A percentile compares a stretch with the other conserved stretches of the same genome.
Conservation (phyloP, 1,284 basidiomycete species). For the Leccinum proliferum region DNA sequence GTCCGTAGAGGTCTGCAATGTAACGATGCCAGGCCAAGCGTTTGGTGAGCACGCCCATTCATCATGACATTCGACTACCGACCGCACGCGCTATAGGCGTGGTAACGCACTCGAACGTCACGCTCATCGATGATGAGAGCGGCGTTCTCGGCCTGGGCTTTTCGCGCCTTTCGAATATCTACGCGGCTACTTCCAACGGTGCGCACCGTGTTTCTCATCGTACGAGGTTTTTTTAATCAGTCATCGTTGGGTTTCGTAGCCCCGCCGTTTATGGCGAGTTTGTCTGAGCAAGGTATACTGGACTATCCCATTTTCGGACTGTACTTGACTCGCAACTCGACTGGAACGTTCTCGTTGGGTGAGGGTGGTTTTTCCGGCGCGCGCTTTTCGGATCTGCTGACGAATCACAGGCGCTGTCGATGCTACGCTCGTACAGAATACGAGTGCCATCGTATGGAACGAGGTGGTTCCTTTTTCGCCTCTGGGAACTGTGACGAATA, state of each 20-base stretch:
- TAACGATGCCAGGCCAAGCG: slow-evolving; percentile 54
- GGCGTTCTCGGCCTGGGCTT: slow-evolving; percentile 73
- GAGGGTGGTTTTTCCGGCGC: slow-evolving; percentile 1
- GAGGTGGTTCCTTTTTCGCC: slow-evolving; percentile 70
- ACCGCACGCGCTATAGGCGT: slow-evolving; percentile 37
- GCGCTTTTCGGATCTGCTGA: not conserved
- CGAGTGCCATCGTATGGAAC: slow-evolving; percentile 62
- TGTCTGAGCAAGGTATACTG: slow-evolving; percentile 58
- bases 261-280: slow-evolving; percentile 55
- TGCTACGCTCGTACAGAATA: slow-evolving; percentile 55
- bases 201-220: slow-evolving; percentile 16
- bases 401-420: slow-evolving; percentile 59
- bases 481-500: slow-evolving; percentile 46
- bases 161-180: slow-evolving; percentile 61
- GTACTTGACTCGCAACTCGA: slow-evolving; percentile 51
- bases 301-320: slow-evolving; percentile 72
- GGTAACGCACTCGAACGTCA: slow-evolving; percentile 56
- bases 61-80: slow-evolving; percentile 1
- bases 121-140: slow-evolving; percentile 56
- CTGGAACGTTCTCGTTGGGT: slow-evolving; percentile 64
- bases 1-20: slow-evolving; percentile 49
- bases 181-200: slow-evolving; percentile 46
- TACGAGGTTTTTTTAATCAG: not conserved
- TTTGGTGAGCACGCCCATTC: slow-evolving; percentile 48
- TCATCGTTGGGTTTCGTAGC: slow-evolving; percentile 34